These are phyloP conservation scores for Bauhinia variegata DNA, from an alignment of 306 rosid species.

Conservation along the genomic window DNA sequence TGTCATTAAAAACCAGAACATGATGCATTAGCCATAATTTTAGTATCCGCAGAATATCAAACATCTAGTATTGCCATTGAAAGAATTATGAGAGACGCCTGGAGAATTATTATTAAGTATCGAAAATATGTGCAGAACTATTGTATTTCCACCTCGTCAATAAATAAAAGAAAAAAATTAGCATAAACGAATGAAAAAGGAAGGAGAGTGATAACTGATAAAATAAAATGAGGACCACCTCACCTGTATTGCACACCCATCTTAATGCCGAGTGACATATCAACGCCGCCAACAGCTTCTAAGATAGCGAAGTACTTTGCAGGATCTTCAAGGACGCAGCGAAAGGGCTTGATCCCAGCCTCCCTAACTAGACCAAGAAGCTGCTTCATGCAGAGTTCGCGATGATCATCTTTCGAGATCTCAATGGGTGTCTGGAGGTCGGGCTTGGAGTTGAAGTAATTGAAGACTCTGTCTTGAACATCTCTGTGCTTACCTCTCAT, in stretches of 20 bases:
- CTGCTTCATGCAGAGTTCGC: slow-evolving; percentile 84
- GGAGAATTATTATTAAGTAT: too few species aligned
- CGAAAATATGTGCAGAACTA: too few species aligned
- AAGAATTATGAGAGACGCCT: too few species aligned
- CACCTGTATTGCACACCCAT: slow-evolving; percentile 96
- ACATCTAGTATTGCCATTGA: too few species aligned
- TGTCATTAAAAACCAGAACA: background rate
- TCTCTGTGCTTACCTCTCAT: slow-evolving; percentile 74
- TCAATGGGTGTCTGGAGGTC: slow-evolving; percentile 86
- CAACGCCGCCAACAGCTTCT: slow-evolving; percentile 86
- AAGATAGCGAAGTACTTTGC: slow-evolving; percentile 67
- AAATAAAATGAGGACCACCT: slow-evolving; percentile 51
- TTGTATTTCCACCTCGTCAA: too few species aligned
- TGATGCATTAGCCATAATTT: background rate
- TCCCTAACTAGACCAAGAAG: slow-evolving; percentile 72
- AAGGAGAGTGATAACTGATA: too few species aligned
- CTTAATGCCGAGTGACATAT: slow-evolving; percentile 89
- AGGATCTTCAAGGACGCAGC: slow-evolving; percentile 64
- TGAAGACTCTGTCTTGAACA: slow-evolving; percentile 64
- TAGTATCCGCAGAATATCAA: too few species aligned
- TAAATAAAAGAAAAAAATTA: background rate
- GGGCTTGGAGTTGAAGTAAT: slow-evolving; percentile 66
- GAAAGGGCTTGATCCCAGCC: slow-evolving; percentile 70
- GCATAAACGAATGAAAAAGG: background rate
- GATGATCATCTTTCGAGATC: slow-evolving; percentile 71